phyloP scores from a whole-genome alignment of 2,329 filamentous ascomycete genomes.

The Lachnellula hyalina region DNA sequence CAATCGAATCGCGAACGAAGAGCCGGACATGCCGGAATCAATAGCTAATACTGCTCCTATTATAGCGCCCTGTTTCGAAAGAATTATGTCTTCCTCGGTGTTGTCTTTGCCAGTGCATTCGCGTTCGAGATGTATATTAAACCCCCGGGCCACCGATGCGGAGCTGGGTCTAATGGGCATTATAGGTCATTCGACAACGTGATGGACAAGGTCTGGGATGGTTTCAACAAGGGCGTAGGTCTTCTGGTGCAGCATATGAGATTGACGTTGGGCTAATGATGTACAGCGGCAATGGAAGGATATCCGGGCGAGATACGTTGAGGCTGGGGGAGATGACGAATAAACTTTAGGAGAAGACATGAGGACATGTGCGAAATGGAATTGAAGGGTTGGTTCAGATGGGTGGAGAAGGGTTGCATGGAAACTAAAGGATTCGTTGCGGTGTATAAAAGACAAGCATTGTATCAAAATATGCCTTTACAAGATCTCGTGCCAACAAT shows the following conservation, averaged over 20 bases:
- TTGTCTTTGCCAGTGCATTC: slow-evolving; percentile 84
- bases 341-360: slow-evolving; percentile 20
- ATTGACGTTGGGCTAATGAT: slow-evolving; percentile 28
- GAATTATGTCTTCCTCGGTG: slow-evolving; percentile 82
- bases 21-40: background rate
- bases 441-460: slow-evolving; percentile 28
- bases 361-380: background rate
- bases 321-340: slow-evolving; percentile 63
- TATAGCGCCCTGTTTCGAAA: slow-evolving; percentile 74
- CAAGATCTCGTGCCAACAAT: background rate
- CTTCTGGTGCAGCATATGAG: background rate
- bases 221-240: slow-evolving; percentile 85
- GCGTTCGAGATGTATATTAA: slow-evolving; percentile 82
- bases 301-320: slow-evolving; percentile 84
- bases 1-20: background rate
- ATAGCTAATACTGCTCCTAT: slow-evolving; percentile 11
- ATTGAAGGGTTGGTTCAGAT: background rate
- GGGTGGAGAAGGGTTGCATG: slow-evolving; percentile 4
- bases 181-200: slow-evolving; percentile 73
- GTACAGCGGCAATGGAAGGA: slow-evolving; percentile 99
- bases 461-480: slow-evolving; percentile 17
- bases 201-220: slow-evolving; percentile 87
- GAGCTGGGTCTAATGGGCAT: slow-evolving; percentile 8
- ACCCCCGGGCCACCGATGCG: background rate
- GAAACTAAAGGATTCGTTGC: slow-evolving; percentile 9